Evolutionary conservation across 2,329 filamentous ascomycete species (phyloP).

Genomic region (Talaromyces sp.): DNA sequence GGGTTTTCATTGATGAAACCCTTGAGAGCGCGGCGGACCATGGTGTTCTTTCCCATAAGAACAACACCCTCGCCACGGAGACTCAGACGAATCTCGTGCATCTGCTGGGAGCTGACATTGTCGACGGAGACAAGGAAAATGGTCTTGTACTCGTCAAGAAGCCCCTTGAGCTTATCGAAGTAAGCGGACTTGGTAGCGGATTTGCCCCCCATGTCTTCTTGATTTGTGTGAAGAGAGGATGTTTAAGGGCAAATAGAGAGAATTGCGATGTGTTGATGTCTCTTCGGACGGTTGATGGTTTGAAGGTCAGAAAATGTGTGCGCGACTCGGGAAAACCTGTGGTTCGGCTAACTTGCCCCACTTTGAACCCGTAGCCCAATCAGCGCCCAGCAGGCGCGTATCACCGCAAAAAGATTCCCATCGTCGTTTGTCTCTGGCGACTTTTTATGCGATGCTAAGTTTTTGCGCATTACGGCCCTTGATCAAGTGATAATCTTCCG

Average conservation of each 20-base stretch:
- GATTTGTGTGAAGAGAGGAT: constrained; percentile 84
- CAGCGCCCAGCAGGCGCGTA: neutral
- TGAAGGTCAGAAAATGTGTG: constrained; percentile 16
- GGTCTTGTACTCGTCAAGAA: constrained; percentile 93
- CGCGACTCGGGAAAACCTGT: constrained; percentile 18
- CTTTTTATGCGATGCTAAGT: neutral
- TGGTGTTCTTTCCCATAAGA: constrained; percentile 99
- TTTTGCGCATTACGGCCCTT: neutral
- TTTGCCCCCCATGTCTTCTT: constrained; percentile 99
- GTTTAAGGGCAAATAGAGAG: constrained; percentile 82
- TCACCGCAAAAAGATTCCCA: neutral
- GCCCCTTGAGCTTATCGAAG: constrained; percentile 98
- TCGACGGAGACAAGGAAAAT: constrained; percentile 97
- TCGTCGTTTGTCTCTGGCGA: neutral
- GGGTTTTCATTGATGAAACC: constrained; percentile 84
- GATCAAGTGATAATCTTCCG: neutral
- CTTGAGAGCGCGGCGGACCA: constrained; percentile 98
- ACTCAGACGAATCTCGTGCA: constrained; percentile 97
- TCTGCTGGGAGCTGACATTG: constrained; percentile 99
- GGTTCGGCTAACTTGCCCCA: constrained; percentile 34
- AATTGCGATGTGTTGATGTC: constrained; percentile 16
- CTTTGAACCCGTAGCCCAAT: constrained; percentile 3
- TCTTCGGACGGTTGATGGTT: constrained; percentile 22
- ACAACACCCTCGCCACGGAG: constrained; percentile 91
- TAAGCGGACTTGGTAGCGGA: constrained; percentile 88